These are phyloP conservation scores for Trametes elegans DNA, from an alignment of 768 basidiomycete genomes.

Conservation along the genomic window DNA sequence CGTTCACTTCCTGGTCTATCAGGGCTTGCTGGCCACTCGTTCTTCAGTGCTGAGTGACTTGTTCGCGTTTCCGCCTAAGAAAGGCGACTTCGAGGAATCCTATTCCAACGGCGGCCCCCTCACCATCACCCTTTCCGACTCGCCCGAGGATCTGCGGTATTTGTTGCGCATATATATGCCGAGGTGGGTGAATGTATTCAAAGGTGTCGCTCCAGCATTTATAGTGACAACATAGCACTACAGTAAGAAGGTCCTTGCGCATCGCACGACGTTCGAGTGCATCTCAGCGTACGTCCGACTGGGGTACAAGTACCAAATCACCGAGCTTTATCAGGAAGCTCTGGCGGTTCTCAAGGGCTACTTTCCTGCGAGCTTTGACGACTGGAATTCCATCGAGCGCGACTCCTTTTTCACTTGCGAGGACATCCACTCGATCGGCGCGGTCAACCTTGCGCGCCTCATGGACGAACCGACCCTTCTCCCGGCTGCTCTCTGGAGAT, in stretches of 20 bases:
- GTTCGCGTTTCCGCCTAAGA: conserved; percentile 9
- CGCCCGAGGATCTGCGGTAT: no score
- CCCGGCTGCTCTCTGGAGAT: background rate
- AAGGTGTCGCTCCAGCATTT: no score
- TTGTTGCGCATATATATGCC: no score
- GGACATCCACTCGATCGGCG: background rate
- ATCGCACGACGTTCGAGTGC: no score
- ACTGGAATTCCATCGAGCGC: background rate
- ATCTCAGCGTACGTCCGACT: no score
- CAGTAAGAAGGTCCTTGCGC: no score
- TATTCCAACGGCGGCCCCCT: background rate
- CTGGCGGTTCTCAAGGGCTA: background rate
- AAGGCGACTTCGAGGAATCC: background rate
- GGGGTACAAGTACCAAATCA: background rate
- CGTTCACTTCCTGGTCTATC: conserved; percentile 25
- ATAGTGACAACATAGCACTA: no score
- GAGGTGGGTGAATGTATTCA: no score
- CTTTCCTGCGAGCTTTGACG: background rate
- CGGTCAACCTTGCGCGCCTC: background rate
- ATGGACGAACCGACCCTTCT: background rate
- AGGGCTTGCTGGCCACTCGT: conserved; percentile 23
- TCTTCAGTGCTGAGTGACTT: conserved; percentile 26
- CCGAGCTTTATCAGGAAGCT: background rate
- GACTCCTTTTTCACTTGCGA: background rate
- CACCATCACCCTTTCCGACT: background rate